A percentile compares a stretch with the other conserved stretches of the same genome.
Conservation (phyloP, 805 yeast species). For the Monosporozyma aquatica region DNA sequence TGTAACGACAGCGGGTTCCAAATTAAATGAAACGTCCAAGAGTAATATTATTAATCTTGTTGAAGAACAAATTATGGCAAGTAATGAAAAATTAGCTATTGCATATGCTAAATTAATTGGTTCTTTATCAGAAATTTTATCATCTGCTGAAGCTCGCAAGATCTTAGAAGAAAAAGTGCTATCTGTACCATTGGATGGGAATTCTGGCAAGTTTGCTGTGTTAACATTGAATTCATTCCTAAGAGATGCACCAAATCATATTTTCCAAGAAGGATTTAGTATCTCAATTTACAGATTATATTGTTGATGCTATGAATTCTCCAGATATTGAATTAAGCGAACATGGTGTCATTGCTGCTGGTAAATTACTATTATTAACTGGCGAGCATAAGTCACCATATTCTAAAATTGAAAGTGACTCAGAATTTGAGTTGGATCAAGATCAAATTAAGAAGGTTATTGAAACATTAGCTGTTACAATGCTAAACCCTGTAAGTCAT, state of each 20-base stretch:
- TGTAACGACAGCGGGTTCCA: constrained; percentile 66
- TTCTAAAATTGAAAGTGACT: constrained; percentile 20
- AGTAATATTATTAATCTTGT: constrained; percentile 58
- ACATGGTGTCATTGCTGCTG: constrained; percentile 69
- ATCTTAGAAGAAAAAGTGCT: constrained; percentile 55
- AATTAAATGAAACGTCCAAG: constrained; percentile 68
- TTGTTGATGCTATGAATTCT: constrained; percentile 37
- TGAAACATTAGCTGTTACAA: constrained; percentile 40
- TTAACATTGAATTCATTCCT: constrained; percentile 72
- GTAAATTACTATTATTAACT: constrained; percentile 58
- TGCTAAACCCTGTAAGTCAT: constrained; percentile 45
- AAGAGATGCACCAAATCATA: constrained; percentile 62
- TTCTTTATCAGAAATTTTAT: constrained; percentile 58
- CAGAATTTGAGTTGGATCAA: constrained; percentile 35
- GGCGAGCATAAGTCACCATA: constrained; percentile 35
- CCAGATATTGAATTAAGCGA: constrained; percentile 50
- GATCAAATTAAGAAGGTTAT: constrained; percentile 38
- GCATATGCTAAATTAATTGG: constrained; percentile 77
- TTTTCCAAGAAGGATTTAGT: constrained; percentile 45
- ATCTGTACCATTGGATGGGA: constrained; percentile 34
- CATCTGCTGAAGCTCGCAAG: constrained; percentile 51
- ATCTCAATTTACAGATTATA: constrained; percentile 40
- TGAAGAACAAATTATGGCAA: constrained; percentile 53
- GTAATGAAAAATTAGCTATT: constrained; percentile 54
- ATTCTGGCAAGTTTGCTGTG: constrained; percentile 51